These are phyloP conservation scores for Davidsoniella australis DNA, from an alignment of 2,329 filamentous ascomycete genomes.

Conservation along the genomic window DNA sequence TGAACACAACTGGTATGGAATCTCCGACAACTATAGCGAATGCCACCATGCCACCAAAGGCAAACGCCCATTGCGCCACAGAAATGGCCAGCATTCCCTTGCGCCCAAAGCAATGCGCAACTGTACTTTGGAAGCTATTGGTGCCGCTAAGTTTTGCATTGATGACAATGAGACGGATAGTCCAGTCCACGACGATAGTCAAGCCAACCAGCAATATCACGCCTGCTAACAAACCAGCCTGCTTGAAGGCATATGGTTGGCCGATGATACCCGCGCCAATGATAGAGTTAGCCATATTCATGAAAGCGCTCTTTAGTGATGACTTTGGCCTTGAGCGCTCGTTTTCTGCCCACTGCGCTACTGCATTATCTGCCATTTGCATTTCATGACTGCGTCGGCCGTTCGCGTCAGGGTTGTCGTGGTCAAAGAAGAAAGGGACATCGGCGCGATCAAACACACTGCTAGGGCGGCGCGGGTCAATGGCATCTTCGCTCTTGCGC, in stretches of 20 bases:
- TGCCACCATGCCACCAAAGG: slow-evolving; percentile 95
- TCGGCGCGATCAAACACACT: slow-evolving; percentile 10
- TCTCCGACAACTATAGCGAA: slow-evolving; percentile 97
- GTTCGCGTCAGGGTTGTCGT: slow-evolving; percentile 5
- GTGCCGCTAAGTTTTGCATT: slow-evolving; percentile 94
- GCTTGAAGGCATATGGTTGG: slow-evolving; percentile 89
- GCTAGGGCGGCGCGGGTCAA: slow-evolving; percentile 10
- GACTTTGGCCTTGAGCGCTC: slow-evolving; percentile 60
- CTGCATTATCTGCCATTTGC: slow-evolving; percentile 13
- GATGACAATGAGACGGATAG: slow-evolving; percentile 87
- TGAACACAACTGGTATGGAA: slow-evolving; percentile 79
- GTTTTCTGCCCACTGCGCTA: slow-evolving; percentile 28
- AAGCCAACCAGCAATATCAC: slow-evolving; percentile 60
- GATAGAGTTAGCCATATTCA: slow-evolving; percentile 99
- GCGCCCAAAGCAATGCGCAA: slow-evolving; percentile 86
- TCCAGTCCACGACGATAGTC: slow-evolving; percentile 88
- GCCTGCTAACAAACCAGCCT: slow-evolving; percentile 74
- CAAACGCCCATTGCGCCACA: slow-evolving; percentile 92
- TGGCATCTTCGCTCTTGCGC: slow-evolving; percentile 10
- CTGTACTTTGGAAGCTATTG: slow-evolving; percentile 86
- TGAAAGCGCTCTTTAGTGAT: slow-evolving; percentile 73
- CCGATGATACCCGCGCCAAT: slow-evolving; percentile 64
- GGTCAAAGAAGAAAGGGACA: slow-evolving; percentile 11
- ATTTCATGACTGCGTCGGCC: slow-evolving; percentile 9
- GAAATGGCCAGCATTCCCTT: slow-evolving; percentile 74